Base-by-base conservation (phyloP, 129 eudicot genomes). In the Oenanthe sinensis region DNA sequence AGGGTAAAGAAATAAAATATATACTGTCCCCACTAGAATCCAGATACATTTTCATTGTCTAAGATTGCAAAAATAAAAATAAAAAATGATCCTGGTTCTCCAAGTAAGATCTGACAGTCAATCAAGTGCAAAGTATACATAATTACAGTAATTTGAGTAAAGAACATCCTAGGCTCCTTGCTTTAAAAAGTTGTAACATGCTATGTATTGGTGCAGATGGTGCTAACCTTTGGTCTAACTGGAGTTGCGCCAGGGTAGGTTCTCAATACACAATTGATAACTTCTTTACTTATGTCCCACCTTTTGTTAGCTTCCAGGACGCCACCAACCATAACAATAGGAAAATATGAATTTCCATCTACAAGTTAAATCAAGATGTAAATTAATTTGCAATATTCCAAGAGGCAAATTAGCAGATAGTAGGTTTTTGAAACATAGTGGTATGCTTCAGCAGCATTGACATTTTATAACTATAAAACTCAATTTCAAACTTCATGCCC, bases 321-420 rank as follows among this genome's bases (percentile, higher is more conserved):
- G 24, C 97, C 97, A 82, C 98, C 98, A 84, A 93, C 98, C 87
- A 93, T 80, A 40, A 93, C 97, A 81, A 93, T 78, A 20, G 97
- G 97, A 84, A 93, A 93, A 65, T 77, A 30, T 43, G 81, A 83
- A 24, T 60, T 87, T 19, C 90, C 97, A 81, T 88, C 98, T 93
- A 91, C 90, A 87, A 42, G 47, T 74, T 77, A 84, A 62, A 76
- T 39, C 52, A 77, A 81, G 20, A 72, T 70, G 9, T 24, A 28
- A 43, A 69, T 16, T 45, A 67, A 43, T 47, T 49, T 8, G 20
- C 19, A 69, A 75, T 14, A 36, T 72, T 52, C 14, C 13, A 20
- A 20, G 46, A 22, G 60, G 20, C 54, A 47, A 71, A 5, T n/a
- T 20, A 17, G 40, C 36, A 50, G 39, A 63, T 3, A n/a, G 47